Conservation (phyloP, 2,329 filamentous ascomycete genomes). For the Aspergillus novoparasiticus region DNA sequence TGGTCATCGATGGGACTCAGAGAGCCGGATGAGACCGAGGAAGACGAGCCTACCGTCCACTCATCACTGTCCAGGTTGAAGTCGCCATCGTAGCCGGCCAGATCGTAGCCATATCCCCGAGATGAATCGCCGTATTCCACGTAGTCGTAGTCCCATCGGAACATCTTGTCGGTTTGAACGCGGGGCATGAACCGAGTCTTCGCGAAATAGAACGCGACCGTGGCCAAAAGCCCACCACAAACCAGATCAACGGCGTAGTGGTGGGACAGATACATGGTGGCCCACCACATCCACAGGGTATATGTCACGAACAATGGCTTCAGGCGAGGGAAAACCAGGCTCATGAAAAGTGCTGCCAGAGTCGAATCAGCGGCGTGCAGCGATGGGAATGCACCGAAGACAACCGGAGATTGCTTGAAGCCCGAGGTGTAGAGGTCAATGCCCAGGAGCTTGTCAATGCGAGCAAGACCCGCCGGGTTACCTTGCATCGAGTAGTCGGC, state of each 20-base stretch:
- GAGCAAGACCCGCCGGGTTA: constrained; percentile 83
- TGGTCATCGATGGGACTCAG: constrained; percentile 65
- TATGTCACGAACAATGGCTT: constrained; percentile 80
- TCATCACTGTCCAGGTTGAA: constrained; percentile 74
- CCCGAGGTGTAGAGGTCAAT: constrained; percentile 90
- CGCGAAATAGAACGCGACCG: constrained; percentile 78
- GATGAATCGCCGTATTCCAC: constrained; percentile 75
- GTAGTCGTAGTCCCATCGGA: constrained; percentile 95
- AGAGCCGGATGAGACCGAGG: constrained; percentile 68
- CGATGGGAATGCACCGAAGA: constrained; percentile 93
- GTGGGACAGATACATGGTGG: constrained; percentile 96
- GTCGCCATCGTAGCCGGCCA: constrained; percentile 59
- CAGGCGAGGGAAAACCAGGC: constrained; percentile 83
- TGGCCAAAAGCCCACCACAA: constrained; percentile 76
- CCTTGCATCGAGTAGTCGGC: constrained; percentile 91
- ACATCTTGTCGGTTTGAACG: constrained; percentile 79
- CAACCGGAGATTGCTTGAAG: constrained; percentile 86
- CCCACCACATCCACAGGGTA: constrained; percentile 95
- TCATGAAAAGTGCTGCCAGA: constrained; percentile 89
- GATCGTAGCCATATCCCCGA: constrained; percentile 54
- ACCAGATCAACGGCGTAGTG: constrained; percentile 96
- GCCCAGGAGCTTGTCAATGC: constrained; percentile 86
- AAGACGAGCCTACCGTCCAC: constrained; percentile 86
- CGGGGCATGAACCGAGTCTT: constrained; percentile 80
- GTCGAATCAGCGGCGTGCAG: constrained; percentile 89